Evolutionary conservation across 306 rosid species (phyloP).

Genomic region (Quercus dentata): DNA sequence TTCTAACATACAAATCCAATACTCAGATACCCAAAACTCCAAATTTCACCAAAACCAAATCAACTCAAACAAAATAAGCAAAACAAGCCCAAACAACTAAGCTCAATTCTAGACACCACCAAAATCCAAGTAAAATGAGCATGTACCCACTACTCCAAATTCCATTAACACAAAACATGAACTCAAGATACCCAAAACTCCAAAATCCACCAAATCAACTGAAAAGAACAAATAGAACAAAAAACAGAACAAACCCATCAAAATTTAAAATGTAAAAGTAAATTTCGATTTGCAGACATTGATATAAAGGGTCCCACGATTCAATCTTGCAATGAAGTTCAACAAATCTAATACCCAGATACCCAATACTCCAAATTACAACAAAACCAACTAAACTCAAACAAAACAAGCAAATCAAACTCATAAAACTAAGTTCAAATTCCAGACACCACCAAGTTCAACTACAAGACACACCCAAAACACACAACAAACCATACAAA

Average conservation of each 20-base stretch:
- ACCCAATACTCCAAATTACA: background rate
- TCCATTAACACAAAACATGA: background rate
- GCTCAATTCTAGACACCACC: background rate
- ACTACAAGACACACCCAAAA: background rate
- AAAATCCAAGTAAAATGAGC: background rate
- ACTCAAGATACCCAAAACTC: background rate
- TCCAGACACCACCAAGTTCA: too few species aligned
- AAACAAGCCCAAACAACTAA: background rate
- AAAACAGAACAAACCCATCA: too few species aligned
- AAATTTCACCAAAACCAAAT: background rate
- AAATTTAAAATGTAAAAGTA: too few species aligned
- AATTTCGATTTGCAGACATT: too few species aligned
- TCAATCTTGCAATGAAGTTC: too few species aligned
- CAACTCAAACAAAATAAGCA: background rate
- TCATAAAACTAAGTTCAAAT: background rate
- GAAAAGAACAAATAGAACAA: too few species aligned
- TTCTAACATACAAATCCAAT: background rate
- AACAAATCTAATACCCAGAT: background rate
- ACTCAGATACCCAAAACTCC: slow-evolving; percentile 1
- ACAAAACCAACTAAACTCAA: background rate
- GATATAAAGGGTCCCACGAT: too few species aligned
- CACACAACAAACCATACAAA: background rate
- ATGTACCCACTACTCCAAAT: background rate
- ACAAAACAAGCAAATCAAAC: background rate
- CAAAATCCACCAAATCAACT: too few species aligned